Percentiles rank a stretch among this genome's conserved stretches.
Evolutionary conservation across 2,329 filamentous ascomycete genomes (phyloP).

Genomic region (Kalmusia sp.): DNA sequence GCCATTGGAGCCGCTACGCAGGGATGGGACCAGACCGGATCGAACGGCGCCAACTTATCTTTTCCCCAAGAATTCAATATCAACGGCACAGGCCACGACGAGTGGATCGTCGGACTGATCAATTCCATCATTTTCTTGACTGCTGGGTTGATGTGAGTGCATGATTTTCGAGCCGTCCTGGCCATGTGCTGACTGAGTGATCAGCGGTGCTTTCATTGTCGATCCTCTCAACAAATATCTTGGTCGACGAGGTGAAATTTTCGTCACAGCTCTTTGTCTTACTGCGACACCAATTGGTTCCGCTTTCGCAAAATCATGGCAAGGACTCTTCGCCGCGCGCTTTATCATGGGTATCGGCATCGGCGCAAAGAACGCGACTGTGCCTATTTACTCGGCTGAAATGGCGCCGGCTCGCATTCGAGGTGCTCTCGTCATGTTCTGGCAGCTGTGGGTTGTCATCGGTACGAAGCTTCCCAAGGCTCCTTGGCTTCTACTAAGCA

Average conservation of each 20-base stretch:
- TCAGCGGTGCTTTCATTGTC: slow-evolving; percentile 38
- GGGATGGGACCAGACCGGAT: too few species aligned
- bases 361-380: slow-evolving; percentile 42
- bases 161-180: slow-evolving; percentile 13
- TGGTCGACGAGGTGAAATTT: slow-evolving; percentile 47
- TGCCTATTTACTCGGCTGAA: slow-evolving; percentile 44
- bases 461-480: slow-evolving; percentile 26
- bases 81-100: slow-evolving; percentile 19
- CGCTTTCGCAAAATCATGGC: slow-evolving; percentile 45
- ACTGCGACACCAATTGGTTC: slow-evolving; percentile 48
- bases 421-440: slow-evolving; percentile 48
- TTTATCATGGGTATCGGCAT: slow-evolving; percentile 46
- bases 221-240: slow-evolving; percentile 49
- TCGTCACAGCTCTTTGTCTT: slow-evolving; percentile 43
- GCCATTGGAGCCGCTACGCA: slow-evolving; percentile 73
- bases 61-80: slow-evolving; percentile 66
- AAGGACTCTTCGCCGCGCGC: slow-evolving; percentile 43
- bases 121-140: slow-evolving; percentile 50
- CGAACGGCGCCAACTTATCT: too few species aligned
- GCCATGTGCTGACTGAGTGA: not conserved
- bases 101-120: slow-evolving; percentile 43
- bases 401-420: slow-evolving; percentile 43
- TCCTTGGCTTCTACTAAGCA: slow-evolving; percentile 16
- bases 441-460: slow-evolving; percentile 49
- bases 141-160: slow-evolving; percentile 45